These are phyloP conservation scores for Mixia osmundae DNA, from an alignment of 1,284 basidiomycete genomes.

Conservation along the genomic window DNA sequence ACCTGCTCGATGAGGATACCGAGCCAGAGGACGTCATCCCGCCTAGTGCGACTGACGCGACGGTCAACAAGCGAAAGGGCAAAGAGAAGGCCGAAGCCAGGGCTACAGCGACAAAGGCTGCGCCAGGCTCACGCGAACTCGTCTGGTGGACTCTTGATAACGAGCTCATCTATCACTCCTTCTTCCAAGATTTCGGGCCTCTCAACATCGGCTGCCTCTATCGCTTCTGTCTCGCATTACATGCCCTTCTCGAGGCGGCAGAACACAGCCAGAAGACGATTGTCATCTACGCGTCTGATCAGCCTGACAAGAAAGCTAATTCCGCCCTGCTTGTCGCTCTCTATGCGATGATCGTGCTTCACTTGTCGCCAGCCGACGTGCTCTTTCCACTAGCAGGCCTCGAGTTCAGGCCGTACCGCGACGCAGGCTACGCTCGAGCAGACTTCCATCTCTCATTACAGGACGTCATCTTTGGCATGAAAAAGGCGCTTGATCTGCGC, in stretches of 20 bases:
- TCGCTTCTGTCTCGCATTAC: conserved; percentile 70
- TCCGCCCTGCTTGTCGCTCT: conserved; percentile 76
- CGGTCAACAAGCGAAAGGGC: too few relatives aligned
- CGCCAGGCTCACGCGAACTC: too few relatives aligned
- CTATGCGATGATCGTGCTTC: conserved; percentile 85
- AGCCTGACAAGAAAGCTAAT: conserved; percentile 73
- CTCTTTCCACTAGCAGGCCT: conserved; percentile 67
- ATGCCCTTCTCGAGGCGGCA: conserved; percentile 61
- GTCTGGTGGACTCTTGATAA: conserved; percentile 49
- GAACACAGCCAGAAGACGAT: conserved; percentile 42
- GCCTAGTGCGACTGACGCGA: too few relatives aligned
- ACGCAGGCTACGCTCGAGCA: conserved; percentile 76
- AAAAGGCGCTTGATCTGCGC: conserved; percentile 73
- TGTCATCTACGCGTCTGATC: conserved; percentile 68
- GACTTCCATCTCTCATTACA: conserved; percentile 58
- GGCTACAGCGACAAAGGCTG: too few relatives aligned
- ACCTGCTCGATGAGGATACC: too few relatives aligned
- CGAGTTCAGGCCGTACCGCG: conserved; percentile 47
- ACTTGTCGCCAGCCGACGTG: conserved; percentile 79
- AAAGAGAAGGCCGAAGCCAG: too few relatives aligned
- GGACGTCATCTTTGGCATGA: conserved; percentile 83
- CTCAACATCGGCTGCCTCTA: conserved; percentile 78
- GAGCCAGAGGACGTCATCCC: too few relatives aligned
- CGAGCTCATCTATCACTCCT: conserved; percentile 73
- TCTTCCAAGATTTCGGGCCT: conserved; percentile 88